Base-by-base conservation (phyloP, 768 basidiomycete genomes). In the Macrolepiota dolichaula region DNA sequence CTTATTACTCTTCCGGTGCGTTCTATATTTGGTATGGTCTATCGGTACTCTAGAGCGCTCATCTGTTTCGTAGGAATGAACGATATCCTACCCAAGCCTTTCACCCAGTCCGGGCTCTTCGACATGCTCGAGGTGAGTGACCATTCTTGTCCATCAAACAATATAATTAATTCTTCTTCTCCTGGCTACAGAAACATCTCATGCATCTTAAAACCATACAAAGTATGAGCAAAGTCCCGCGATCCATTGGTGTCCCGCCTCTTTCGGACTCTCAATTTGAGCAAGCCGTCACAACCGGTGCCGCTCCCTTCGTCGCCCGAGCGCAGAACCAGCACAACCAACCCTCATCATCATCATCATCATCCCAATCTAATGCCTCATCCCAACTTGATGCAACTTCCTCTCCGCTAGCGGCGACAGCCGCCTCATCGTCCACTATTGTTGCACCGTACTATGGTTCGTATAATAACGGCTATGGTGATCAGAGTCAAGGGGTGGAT, bases 21-120 rank as follows among this genome's bases (percentile, higher is more conserved):
- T 47, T 62, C 22, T 32, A 40, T 22, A 10, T 65, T 36, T 15
- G 3, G 13, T 60, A 12, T 2, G 13, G 10, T 3, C 19, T 44
- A 2, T 7, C 19, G 6, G 9, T 42, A 7, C 7, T 10, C 4
- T 51, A n/a, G 7, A 32, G 12, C 61, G 40, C 27, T 42, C 27
- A 40, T 49, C 42, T 12, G 12, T 19, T 19, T 58, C 29, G 29
- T 69, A 79, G 90, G 95, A 17, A 98, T 98, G 96, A 98, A 96
- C 73, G 96, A 98, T 74, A 91, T 97, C 60, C 78, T 98, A 17
- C 91, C 95, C 7, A 98, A 98, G 73, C 96, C 96, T 2, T 98
- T 98, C 76, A 96, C 92, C n/a, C 93, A 94, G 72, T 87, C 95
- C 69, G 91, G 91, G 15, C 77, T 98, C 32, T 76, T 96, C 51